Evolutionary conservation across 108 stramenopile species (phyloP).

Genomic region (Skeletonema marinoi): DNA sequence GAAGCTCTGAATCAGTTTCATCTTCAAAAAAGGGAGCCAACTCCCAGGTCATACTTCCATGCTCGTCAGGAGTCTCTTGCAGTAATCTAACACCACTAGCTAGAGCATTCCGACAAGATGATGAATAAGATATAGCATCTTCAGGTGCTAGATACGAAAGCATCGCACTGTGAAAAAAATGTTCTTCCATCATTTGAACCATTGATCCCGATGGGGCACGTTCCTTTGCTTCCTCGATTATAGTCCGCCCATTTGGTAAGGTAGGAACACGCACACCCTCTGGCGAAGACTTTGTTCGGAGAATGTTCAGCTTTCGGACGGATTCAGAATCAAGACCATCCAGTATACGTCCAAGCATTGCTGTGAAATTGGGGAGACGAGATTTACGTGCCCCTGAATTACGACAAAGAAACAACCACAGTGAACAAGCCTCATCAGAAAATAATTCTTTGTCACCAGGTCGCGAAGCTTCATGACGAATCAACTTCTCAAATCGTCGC

Average conservation of each 20-base stretch:
- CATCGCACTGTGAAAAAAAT: conserved; percentile 27
- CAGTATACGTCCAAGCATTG: conserved; percentile 36
- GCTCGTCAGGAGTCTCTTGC: conserved; percentile 4
- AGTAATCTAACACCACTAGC: conserved; percentile 37
- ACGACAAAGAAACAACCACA: conserved; percentile 39
- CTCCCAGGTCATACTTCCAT: conserved; percentile 23
- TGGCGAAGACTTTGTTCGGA: conserved; percentile 20
- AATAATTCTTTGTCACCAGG: conserved; percentile 3
- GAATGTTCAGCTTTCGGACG: conserved; percentile 21
- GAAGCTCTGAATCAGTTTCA: conserved; percentile 1
- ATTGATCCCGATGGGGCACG: conserved; percentile 27
- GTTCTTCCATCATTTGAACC: conserved; percentile 18
- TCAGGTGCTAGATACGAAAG: conserved; percentile 18
- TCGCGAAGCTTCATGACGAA: conserved; percentile 26
- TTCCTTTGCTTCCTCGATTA: conserved; percentile 42
- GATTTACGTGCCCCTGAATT: neutral
- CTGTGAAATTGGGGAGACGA: conserved; percentile 8
- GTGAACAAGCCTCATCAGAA: conserved; percentile 26
- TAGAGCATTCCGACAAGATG: conserved; percentile 24
- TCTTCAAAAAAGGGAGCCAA: neutral
- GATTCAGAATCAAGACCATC: conserved; percentile 15
- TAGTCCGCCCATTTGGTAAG: conserved; percentile 24
- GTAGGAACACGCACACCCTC: conserved; percentile 28
- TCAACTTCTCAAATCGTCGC: conserved; percentile 29
- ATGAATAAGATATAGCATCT: conserved; percentile 40